Percentiles rank a stretch among this genome's conserved stretches.
These are phyloP conservation scores for Zelopaecilomyces penicillatus DNA, from an alignment of 2,329 filamentous ascomycete genomes.

Conservation along the genomic window DNA sequence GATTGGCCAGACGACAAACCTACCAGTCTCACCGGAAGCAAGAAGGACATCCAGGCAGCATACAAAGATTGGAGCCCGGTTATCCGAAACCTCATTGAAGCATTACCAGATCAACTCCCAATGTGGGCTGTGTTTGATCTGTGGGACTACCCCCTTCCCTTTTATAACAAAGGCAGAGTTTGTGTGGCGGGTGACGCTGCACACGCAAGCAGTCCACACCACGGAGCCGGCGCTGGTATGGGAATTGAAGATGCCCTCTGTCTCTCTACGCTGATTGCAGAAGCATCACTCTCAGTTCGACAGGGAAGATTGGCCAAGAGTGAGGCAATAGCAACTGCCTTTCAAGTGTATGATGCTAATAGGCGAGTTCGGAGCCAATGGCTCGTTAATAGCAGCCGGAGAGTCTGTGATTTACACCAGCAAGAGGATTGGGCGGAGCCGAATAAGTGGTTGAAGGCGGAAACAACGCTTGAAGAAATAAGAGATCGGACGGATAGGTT, in stretches of 20 bases:
- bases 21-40: neutral
- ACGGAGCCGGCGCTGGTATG: slow-evolving; percentile 19
- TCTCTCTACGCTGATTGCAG: neutral
- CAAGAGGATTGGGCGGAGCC: slow-evolving; percentile 4
- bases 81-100: neutral
- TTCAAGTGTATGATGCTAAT: slow-evolving; percentile 6
- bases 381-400: slow-evolving; percentile 9
- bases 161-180: slow-evolving; percentile 11
- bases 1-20: slow-evolving; percentile 3
- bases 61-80: slow-evolving; percentile 1
- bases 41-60: neutral
- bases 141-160: slow-evolving; percentile 5
- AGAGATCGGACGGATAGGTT: slow-evolving; percentile 4
- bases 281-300: neutral
- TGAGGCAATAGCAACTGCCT: neutral
- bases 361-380: slow-evolving; percentile 8
- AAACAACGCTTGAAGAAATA: slow-evolving; percentile 4
- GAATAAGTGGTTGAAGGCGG: slow-evolving; percentile 1
- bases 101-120: slow-evolving; percentile 4
- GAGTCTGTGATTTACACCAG: slow-evolving; percentile 6
- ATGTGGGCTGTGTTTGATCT: slow-evolving; percentile 12
- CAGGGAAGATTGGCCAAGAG: neutral
- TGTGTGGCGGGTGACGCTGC: slow-evolving; percentile 18
- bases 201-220: slow-evolving; percentile 17
- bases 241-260: slow-evolving; percentile 17